These are phyloP conservation scores for Tricholoma sp. DNA, from an alignment of 768 basidiomycete species.

Conservation along the genomic window DNA sequence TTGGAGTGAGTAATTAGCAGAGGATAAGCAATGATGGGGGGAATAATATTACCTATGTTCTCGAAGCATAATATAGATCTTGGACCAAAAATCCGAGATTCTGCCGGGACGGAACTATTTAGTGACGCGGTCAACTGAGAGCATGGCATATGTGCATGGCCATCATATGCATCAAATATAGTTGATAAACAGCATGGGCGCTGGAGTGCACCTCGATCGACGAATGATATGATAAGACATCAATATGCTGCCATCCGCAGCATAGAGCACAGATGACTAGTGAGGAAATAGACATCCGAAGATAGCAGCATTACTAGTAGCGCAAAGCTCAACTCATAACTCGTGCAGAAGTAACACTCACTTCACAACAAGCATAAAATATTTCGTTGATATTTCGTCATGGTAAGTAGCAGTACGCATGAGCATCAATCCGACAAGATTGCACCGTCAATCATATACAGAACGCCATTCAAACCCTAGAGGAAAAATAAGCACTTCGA, in stretches of 20 bases:
- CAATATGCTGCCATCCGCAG: no score
- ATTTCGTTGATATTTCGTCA: background rate
- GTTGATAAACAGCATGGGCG: no score
- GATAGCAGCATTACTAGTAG: background rate
- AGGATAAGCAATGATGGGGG: background rate
- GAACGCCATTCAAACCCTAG: constrained; percentile 50
- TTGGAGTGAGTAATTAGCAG: background rate
- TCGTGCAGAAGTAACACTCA: background rate
- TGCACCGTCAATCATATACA: constrained; percentile 56
- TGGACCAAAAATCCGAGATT: background rate
- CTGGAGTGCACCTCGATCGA: no score
- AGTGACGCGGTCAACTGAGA: no score
- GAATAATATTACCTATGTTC: no score
- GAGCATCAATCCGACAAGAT: constrained; percentile 25
- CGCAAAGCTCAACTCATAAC: background rate
- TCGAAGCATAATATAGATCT: no score
- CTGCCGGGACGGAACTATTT: background rate
- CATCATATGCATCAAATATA: background rate
- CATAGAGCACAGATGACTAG: no score
- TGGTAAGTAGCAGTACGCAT: background rate
- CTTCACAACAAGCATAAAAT: background rate
- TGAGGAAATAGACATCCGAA: no score
- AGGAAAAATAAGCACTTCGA: background rate
- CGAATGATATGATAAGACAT: no score
- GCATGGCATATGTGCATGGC: no score